These are phyloP conservation scores for Corylus heterophylla DNA, from an alignment of 306 rosid species.

Conservation along the genomic window DNA sequence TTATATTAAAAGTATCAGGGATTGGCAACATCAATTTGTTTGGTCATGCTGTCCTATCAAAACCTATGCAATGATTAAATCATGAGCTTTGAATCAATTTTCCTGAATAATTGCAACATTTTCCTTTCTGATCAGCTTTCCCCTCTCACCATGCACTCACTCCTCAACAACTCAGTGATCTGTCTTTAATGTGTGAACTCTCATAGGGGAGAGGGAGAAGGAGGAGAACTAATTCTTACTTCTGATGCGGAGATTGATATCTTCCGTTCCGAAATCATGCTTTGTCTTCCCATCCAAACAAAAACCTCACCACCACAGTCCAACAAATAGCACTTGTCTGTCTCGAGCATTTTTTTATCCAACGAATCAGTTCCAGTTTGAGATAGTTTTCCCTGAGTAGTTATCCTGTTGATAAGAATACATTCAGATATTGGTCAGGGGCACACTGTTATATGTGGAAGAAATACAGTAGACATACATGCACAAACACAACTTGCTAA, in stretches of 20 bases:
- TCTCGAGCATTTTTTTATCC: slow-evolving; percentile 71
- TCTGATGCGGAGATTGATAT: slow-evolving; percentile 71
- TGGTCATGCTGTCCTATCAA: not conserved
- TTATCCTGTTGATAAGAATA: slow-evolving; percentile 64
- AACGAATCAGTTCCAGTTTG: slow-evolving; percentile 47
- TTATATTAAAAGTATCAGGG: not conserved
- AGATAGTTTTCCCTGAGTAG: slow-evolving; percentile 70
- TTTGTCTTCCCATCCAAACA: slow-evolving; percentile 93
- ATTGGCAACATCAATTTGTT: not conserved
- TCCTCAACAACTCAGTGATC: not conserved
- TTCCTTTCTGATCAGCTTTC: not conserved
- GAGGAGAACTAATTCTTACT: slow-evolving; percentile 50
- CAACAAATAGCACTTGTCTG: slow-evolving; percentile 88
- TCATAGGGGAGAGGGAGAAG: slow-evolving; percentile 4
- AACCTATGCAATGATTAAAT: not conserved
- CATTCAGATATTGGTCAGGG: not conserved
- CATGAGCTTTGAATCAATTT: slow-evolving; percentile 7
- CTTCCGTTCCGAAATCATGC: slow-evolving; percentile 78
- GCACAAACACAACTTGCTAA: not conserved
- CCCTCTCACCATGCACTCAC: not conserved
- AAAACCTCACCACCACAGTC: slow-evolving; percentile 77
- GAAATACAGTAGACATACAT: not conserved
- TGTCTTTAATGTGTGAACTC: not conserved
- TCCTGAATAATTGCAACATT: not conserved
- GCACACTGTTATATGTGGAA: not conserved